These are phyloP conservation scores for Gnomoniopsis sp. DNA, from an alignment of 2,329 filamentous ascomycete genomes.

Conservation along the genomic window DNA sequence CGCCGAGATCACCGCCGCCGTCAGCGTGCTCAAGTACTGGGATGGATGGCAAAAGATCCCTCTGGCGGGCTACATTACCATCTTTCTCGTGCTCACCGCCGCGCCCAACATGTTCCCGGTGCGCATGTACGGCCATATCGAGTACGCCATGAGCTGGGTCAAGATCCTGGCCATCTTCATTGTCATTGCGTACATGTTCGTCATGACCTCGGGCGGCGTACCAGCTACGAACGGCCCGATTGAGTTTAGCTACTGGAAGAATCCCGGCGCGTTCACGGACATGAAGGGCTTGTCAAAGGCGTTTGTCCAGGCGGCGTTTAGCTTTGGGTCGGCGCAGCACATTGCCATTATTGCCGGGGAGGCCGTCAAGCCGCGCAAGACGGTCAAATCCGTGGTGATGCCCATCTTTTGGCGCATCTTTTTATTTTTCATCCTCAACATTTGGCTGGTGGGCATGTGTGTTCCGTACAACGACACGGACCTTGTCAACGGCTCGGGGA, in stretches of 20 bases:
- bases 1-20: conserved; percentile 32
- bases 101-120: conserved; percentile 27
- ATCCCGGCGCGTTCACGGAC: conserved; percentile 26
- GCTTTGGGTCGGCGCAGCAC: conserved; percentile 29
- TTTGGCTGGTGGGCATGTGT: conserved; percentile 33
- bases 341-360: conserved; percentile 32
- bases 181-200: conserved; percentile 32
- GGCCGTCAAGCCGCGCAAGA: conserved; percentile 26
- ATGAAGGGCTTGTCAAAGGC: conserved; percentile 33
- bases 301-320: conserved; percentile 32
- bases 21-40: conserved; percentile 31
- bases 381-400: conserved; percentile 28
- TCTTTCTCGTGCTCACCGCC: conserved; percentile 27
- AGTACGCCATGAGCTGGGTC: conserved; percentile 30
- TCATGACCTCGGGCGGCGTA: conserved; percentile 32
- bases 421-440: conserved; percentile 30
- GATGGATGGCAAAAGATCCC: conserved; percentile 24
- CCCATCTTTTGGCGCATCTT: conserved; percentile 31
- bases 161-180: conserved; percentile 28
- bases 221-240: conserved; percentile 29
- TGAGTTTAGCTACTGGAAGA: conserved; percentile 29
- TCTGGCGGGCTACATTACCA: conserved; percentile 30
- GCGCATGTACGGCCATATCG: conserved; percentile 27
- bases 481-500: conserved; percentile 27
- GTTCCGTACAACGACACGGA: conserved; percentile 27